Evolutionary conservation across 108 stramenopile genomes (phyloP).

Genomic region (Nannochloropsis granulata): DNA sequence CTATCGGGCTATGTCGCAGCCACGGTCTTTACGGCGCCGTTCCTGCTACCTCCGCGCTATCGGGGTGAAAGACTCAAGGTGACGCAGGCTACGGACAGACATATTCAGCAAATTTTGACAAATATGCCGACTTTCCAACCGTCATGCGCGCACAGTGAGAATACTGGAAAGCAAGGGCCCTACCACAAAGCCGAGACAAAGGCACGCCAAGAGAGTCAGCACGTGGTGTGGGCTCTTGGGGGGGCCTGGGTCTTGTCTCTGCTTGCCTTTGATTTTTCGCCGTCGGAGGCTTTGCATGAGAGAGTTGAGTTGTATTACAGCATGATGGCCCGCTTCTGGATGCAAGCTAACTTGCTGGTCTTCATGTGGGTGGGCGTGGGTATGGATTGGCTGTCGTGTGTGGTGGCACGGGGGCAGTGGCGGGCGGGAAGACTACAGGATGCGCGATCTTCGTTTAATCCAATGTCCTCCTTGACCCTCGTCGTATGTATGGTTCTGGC

Average conservation of each 20-base stretch:
- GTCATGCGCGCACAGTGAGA: not conserved
- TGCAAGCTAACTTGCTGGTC: not conserved
- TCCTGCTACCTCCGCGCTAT: not conserved
- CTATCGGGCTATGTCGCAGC: not conserved
- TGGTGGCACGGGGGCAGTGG: not conserved
- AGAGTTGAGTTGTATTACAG: no score
- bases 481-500: not conserved
- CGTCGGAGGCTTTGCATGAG: no score
- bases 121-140: not conserved
- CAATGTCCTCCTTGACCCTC: not conserved
- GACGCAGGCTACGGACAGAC: not conserved
- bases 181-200: not conserved
- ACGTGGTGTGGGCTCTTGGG: not conserved
- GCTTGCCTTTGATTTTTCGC: not conserved
- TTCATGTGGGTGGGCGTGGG: not conserved
- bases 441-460: not conserved
- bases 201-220: not conserved
- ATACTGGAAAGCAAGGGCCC: not conserved
- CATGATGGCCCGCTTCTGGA: not conserved
- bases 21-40: not conserved
- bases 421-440: not conserved
- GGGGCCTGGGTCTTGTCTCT: not conserved
- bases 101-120: not conserved
- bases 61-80: not conserved
- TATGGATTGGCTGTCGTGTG: not conserved